Base-by-base conservation (phyloP, 306 rosid genomes). In the Purshia tridentata region DNA sequence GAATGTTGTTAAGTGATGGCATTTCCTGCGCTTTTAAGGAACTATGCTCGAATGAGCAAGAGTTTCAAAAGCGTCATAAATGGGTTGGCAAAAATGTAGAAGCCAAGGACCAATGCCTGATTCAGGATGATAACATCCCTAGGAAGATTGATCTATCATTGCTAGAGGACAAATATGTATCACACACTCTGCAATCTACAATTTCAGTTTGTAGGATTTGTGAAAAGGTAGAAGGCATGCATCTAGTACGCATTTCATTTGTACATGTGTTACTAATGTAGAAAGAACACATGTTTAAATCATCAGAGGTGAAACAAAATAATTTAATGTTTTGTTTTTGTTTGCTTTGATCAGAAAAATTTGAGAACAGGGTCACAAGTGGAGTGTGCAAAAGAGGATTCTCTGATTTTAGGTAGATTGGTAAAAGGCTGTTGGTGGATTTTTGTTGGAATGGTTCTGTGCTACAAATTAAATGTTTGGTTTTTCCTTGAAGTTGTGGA, bases 181-280 rank as follows among this genome's bases (percentile, higher is more conserved):
- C 81, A 37, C 65, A 70, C 76, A 63, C 62, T 72, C 71, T 81
- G 13, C 75, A 49, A 49, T 77, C 74, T 77, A 65, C 76, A 46
- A 35, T 70, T 71, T 66, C 71, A 41, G 67, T 81, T 74, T 42
- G 19, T 81, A 82, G 81, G 70, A 57, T 75, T 57, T 46, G 18
- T 74, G 84, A 70, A 73, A 82, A 86, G 91, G 96, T 90, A 86
- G 20, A 74, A n/a, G n/a, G n/a, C n/a, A n/a, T n/a, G n/a, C n/a
- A n/a, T n/a, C n/a, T n/a, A n/a, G n/a, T n/a, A n/a, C n/a, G n/a
- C n/a, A n/a, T n/a, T n/a, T 51, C 5, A 53, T 42, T 52, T 69
- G 46, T 40, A 51, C 50, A 2, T 20, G 7, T 70, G 22, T 44
- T 69, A 37, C 51, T 53, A 18, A 5, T 70, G 53, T 56, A 44